Base-by-base conservation (phyloP, 1,284 basidiomycete species). In the Ganoderma sinense region DNA sequence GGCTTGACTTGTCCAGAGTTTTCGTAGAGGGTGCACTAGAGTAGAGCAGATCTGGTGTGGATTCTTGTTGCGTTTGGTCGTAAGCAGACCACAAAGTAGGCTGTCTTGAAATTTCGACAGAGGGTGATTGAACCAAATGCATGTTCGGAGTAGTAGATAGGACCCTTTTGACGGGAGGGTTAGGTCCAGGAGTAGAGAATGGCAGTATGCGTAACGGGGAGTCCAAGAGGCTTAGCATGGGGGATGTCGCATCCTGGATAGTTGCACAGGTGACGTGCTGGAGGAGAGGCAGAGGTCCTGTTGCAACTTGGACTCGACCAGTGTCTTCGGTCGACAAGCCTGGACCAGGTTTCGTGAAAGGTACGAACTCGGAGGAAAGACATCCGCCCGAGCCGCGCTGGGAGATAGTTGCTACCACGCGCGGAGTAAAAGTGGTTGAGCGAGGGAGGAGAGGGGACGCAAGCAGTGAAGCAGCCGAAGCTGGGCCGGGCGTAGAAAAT, bases 61-160 rank as follows among this genome's bases (percentile, higher is more conserved):
- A 81, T 75, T 43, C 80, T 73, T 68, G 83, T 79, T 75, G 86
- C 85, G 65, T 83, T 85, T 51, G 78, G 74, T 36, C 82, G 80
- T 53, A 85, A 84, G 69, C 23, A 61, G 59, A 41, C 31, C 14
- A 29, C 53, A 16, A 56, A 14, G 26, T 33, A 20, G 16, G 29
- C 16, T 10, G 26, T 33, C 16, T 56, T 11, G 31, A 29, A 29
- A 16, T 31, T 31, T 31, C 29, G 7, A 4, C 29, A 6, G 53
- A 18, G 14, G 53, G 16, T 3, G 53, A 56, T 10, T 23, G 2
- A 16, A 18, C 18, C 11, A 31, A 56, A 56, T 16, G 23, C 6
- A 33, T 26, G 53, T 56, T 31, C 39, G 39, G 4, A 23, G 39
- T 0, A 23, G 33, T 14, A 1, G n/a, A 26, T 13, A 26, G 4